phyloP scores from a whole-genome alignment of 768 basidiomycete species.

The Panellus pusillus region DNA sequence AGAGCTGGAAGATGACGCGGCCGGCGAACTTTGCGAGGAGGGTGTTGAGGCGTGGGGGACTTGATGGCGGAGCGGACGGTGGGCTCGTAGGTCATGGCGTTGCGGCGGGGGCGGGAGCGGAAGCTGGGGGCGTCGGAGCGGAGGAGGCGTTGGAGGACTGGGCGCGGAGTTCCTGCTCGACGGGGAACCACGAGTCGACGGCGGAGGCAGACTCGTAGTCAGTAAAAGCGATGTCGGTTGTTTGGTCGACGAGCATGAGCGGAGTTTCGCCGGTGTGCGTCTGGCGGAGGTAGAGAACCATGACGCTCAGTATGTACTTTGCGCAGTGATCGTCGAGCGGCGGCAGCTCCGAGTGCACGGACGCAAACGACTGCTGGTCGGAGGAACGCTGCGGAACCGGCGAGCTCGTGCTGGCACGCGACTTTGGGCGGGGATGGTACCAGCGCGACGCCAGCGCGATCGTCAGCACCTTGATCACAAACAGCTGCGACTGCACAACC shows the following conservation, averaged over 20 bases:
- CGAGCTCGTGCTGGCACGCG: constrained; percentile 45
- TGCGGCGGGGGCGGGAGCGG: constrained; percentile 42
- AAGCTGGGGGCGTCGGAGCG: constrained; percentile 24
- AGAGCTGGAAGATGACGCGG: constrained; percentile 81
- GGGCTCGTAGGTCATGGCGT: constrained; percentile 50
- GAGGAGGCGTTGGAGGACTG: neutral
- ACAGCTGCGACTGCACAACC: constrained; percentile 83
- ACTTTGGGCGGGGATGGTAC: constrained; percentile 47
- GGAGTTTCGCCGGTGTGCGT: constrained; percentile 56
- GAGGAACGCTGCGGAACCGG: constrained; percentile 41
- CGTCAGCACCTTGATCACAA: constrained; percentile 78
- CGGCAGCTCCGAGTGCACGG: constrained; percentile 61
- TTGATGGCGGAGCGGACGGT: constrained; percentile 62
- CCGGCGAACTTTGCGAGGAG: constrained; percentile 73
- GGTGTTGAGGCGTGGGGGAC: constrained; percentile 56
- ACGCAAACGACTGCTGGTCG: constrained; percentile 41
- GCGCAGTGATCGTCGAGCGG: constrained; percentile 82
- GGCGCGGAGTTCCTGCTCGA: neutral
- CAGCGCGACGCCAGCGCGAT: constrained; percentile 79
- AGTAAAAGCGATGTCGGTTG: constrained; percentile 64
- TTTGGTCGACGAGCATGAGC: constrained; percentile 58
- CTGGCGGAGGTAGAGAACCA: constrained; percentile 80
- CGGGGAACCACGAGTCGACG: constrained; percentile 49
- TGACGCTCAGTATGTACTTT: constrained; percentile 76
- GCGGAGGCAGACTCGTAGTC: constrained; percentile 66